Evolutionary conservation across 495 filamentous ascomycete genomes (phyloP), one percentile per base, ranked within the genome.

Genomic region (Elaphomyces granulatus): DNA sequence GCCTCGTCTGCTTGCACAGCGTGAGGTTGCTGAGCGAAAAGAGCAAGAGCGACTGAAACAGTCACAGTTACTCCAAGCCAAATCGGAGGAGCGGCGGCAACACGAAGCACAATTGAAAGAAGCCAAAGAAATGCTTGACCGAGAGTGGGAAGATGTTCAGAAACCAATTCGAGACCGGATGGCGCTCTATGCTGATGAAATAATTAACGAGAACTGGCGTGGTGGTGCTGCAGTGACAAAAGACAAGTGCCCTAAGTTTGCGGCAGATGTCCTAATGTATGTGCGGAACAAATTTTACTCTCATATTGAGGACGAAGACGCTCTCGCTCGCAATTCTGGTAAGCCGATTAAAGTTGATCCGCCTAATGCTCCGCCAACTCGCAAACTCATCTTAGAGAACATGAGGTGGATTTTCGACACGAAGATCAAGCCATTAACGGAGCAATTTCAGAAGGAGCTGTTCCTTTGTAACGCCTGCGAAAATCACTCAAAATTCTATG

Each of bases 321-420:
- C 50, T 15, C 55, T 57, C 17, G 53, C 64, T 34, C 52, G 48
- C n/a, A 60, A 61, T 30, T 54, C 64, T n/a, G 64, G 66, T 17
- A 50, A 55, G 40, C 43, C 54, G 20, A 52, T 60, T 4, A 43
- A 55, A 20, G 20, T 39, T 15, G 73, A 72, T 45, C 61, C 67
- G 18, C 63, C 66, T 6, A 61, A 73, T 44, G 71, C 68, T 2
- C 65, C 74, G 0, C 71, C 63, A 19, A 72, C 63, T 2, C 62
- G 65, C 45, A 75, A 68, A 46, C 54, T 86, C 34, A 78, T 78
- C 1, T 62, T 88, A 42, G 82, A 87, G 49, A 84, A 84, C 51
- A 85, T 88, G 81, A 87, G 81, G 54, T 87, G 76, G 74, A 61
- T 87, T 20, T 85, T 78, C 45, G 81, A 86, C 44, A 75, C 66